phyloP scores from a whole-genome alignment of 768 basidiomycete genomes.

The Rhodotorula babjevae region DNA sequence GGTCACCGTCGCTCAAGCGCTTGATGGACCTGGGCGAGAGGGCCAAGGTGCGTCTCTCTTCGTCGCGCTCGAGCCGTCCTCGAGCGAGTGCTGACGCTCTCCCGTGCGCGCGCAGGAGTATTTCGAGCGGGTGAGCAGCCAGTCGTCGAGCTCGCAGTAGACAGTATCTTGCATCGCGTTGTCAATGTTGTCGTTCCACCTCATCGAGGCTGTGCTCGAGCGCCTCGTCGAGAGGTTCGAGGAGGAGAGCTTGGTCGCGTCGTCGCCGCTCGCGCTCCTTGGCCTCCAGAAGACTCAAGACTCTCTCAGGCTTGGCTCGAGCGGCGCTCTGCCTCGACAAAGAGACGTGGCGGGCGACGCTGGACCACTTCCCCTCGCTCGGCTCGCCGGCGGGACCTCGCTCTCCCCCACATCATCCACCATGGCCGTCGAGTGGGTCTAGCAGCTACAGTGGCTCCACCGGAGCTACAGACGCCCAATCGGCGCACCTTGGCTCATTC shows the following conservation, averaged over 20 bases:
- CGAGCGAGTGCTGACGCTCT: not conserved
- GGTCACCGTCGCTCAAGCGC: constrained; percentile 12
- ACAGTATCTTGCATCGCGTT: not conserved
- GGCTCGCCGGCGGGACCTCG: not conserved
- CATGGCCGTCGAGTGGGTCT: not conserved
- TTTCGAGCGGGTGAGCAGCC: constrained; percentile 17
- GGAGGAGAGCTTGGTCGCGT: too few relatives aligned
- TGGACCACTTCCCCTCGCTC: too few relatives aligned
- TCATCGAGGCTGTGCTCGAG: too few relatives aligned
- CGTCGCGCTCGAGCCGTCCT: rapidly evolving
- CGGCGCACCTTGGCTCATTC: too few relatives aligned
- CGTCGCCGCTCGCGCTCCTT: too few relatives aligned
- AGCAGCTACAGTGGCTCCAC: too few relatives aligned
- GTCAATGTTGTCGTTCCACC: not conserved
- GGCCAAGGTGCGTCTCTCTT: constrained; percentile 14
- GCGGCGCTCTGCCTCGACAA: too few relatives aligned
- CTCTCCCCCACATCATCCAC: not conserved
- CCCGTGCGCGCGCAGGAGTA: constrained; percentile 3
- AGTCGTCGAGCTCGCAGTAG: not conserved
- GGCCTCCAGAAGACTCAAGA: too few relatives aligned
- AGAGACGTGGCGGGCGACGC: too few relatives aligned
- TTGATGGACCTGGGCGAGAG: constrained; percentile 25
- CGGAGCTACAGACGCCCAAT: too few relatives aligned
- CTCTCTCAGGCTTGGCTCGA: too few relatives aligned
- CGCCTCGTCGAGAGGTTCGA: too few relatives aligned